phyloP scores from a whole-genome alignment of 768 basidiomycete genomes.

The Kwoniella sp. region DNA sequence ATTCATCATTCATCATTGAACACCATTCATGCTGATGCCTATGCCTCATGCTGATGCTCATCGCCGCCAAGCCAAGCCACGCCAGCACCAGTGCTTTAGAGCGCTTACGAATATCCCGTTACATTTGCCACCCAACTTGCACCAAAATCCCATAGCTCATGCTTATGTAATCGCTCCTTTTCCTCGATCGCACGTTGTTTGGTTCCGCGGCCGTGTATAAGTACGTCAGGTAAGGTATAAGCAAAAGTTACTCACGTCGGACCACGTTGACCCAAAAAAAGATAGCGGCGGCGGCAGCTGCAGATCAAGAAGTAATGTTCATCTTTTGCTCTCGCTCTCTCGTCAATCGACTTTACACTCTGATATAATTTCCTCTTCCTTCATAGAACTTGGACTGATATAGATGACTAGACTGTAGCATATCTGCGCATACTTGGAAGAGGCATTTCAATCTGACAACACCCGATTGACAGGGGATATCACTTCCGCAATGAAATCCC shows the following conservation, averaged over 20 bases:
- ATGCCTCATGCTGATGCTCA: background rate
- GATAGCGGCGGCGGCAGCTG: no score
- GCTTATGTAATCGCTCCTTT: background rate
- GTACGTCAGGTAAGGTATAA: no score
- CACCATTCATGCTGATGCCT: background rate
- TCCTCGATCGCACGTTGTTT: background rate
- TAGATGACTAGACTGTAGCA: no score
- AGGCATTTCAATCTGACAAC: no score
- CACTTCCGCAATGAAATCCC: constrained; percentile 39
- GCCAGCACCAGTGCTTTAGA: background rate
- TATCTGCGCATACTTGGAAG: no score
- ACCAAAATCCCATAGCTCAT: constrained; percentile 1
- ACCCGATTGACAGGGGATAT: no score
- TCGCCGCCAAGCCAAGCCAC: constrained; percentile 13
- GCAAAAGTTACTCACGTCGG: constrained; percentile 1
- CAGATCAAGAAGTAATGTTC: no score
- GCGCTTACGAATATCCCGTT: constrained; percentile 13
- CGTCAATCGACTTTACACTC: no score
- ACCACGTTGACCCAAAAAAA: background rate
- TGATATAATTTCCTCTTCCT: no score
- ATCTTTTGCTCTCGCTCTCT: no score
- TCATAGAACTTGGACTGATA: no score
- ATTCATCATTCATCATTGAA: constrained; percentile 4
- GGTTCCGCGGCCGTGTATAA: background rate
- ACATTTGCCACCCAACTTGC: constrained; percentile 22